Evolutionary conservation across 208 protist species (phyloP).

Genomic region (Trypanosoma platydactyli): DNA sequence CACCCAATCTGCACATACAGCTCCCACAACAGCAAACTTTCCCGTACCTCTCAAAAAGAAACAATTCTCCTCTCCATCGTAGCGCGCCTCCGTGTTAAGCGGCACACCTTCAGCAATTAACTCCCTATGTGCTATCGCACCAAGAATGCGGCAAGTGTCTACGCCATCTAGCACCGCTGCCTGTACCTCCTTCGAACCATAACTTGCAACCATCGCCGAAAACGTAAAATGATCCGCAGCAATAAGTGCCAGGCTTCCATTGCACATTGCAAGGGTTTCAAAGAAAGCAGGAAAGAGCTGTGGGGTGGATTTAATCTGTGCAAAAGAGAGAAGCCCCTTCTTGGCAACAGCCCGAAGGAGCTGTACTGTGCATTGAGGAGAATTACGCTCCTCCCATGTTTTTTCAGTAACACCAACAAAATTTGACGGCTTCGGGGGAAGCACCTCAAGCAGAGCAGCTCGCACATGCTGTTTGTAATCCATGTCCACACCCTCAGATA

Average conservation of each 20-base stretch:
- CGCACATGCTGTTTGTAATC: constrained; percentile 84
- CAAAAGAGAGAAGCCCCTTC: constrained; percentile 68
- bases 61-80: constrained; percentile 69
- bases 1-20: constrained; percentile 72
- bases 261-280: constrained; percentile 69
- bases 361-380: constrained; percentile 42
- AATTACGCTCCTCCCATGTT: constrained; percentile 6
- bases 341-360: constrained; percentile 62
- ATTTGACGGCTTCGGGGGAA: constrained; percentile 49
- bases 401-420: constrained; percentile 38
- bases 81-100: constrained; percentile 83
- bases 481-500: constrained; percentile 81
- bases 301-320: constrained; percentile 80
- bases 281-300: constrained; percentile 65
- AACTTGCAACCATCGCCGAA: constrained; percentile 69
- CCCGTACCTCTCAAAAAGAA: constrained; percentile 81
- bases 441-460: constrained; percentile 46
- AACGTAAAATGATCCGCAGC: constrained; percentile 86
- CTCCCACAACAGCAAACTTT: constrained; percentile 83
- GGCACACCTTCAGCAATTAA: constrained; percentile 73
- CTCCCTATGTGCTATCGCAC: constrained; percentile 74
- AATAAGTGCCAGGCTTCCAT: constrained; percentile 61
- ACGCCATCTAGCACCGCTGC: constrained; percentile 54
- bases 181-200: constrained; percentile 48
- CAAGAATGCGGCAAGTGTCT: constrained; percentile 57